phyloP scores from a whole-genome alignment of 306 rosid species.

The Cicer chorassanicum region DNA sequence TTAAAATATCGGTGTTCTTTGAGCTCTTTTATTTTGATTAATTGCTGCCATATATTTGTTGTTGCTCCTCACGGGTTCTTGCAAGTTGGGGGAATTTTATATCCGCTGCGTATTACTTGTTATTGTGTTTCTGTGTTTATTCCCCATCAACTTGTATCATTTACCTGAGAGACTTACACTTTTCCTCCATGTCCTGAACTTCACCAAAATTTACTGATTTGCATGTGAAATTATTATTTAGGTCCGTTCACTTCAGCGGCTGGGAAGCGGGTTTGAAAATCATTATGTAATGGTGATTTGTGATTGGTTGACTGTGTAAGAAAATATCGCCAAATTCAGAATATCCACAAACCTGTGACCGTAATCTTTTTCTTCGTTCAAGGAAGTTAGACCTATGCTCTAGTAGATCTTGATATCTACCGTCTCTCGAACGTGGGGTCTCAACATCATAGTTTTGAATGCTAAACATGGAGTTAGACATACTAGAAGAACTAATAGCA shows the following conservation, averaged over 20 bases:
- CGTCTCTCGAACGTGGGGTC: conserved; percentile 67
- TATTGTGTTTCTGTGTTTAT: too few relatives aligned
- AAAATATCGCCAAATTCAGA: not conserved
- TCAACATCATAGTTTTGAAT: conserved; percentile 76
- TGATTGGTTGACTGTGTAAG: too few relatives aligned
- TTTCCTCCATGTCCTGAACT: conserved; percentile 7
- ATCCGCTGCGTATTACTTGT: too few relatives aligned
- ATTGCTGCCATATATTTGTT: too few relatives aligned
- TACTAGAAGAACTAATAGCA: conserved; percentile 51
- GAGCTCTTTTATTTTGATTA: too few relatives aligned
- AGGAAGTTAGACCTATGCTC: conserved; percentile 94
- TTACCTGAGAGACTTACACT: not conserved
- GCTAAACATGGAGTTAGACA: conserved; percentile 67
- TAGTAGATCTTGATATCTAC: conserved; percentile 80
- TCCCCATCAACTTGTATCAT: too few relatives aligned
- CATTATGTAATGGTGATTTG: conserved; percentile 37
- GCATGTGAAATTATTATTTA: conserved; percentile 42
- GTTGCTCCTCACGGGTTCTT: too few relatives aligned
- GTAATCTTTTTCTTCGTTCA: conserved; percentile 89
- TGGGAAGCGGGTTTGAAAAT: conserved; percentile 89
- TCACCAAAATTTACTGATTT: conserved; percentile 23
- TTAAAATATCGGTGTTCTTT: too few relatives aligned
- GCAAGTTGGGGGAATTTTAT: too few relatives aligned
- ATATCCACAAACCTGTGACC: conserved; percentile 81
- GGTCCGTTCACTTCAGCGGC: conserved; percentile 96